phyloP scores from a whole-genome alignment of 148 eudicot genomes.

The Silene conica region DNA sequence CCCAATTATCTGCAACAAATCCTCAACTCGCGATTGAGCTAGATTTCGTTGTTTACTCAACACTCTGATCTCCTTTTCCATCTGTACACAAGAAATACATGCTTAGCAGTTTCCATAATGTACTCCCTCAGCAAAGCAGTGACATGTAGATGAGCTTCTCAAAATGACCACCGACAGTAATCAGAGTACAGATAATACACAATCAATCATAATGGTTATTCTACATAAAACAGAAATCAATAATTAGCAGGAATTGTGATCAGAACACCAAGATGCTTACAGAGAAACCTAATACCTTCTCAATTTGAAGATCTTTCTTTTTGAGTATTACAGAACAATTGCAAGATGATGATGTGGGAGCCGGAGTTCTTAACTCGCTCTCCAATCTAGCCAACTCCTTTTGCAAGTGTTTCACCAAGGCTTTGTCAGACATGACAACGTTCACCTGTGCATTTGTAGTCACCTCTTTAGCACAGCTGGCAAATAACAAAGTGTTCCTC shows the following conservation, averaged over 20 bases:
- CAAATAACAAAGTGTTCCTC: conserved; percentile 90
- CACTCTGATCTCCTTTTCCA: conserved; percentile 79
- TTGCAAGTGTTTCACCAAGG: conserved; percentile 92
- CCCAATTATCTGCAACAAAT: conserved; percentile 51
- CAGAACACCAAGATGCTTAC: not conserved
- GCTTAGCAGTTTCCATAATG: conserved; percentile 4
- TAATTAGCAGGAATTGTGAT: too few species aligned
- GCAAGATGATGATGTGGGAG: conserved; percentile 55
- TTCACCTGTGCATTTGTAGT: conserved; percentile 92
- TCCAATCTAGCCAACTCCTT: conserved; percentile 87
- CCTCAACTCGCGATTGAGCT: conserved; percentile 78
- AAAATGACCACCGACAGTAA: too few species aligned
- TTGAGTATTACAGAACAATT: conserved; percentile 56
- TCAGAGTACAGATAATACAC: too few species aligned
- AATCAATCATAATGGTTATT: too few species aligned
- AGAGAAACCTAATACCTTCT: conserved; percentile 46
- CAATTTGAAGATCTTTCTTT: conserved; percentile 87
- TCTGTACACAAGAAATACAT: conserved; percentile 32
- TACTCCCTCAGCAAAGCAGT: not conserved
- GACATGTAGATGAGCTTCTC: not conserved
- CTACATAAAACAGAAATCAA: not conserved
- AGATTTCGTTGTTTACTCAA: conserved; percentile 68
- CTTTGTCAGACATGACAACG: conserved; percentile 97
- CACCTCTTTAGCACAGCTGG: conserved; percentile 93
- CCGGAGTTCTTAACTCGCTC: conserved; percentile 75